Evolutionary conservation across 1,284 basidiomycete genomes (phyloP), one percentile per base, ranked within the genome.

Genomic region (Hortiboletus rubellus): DNA sequence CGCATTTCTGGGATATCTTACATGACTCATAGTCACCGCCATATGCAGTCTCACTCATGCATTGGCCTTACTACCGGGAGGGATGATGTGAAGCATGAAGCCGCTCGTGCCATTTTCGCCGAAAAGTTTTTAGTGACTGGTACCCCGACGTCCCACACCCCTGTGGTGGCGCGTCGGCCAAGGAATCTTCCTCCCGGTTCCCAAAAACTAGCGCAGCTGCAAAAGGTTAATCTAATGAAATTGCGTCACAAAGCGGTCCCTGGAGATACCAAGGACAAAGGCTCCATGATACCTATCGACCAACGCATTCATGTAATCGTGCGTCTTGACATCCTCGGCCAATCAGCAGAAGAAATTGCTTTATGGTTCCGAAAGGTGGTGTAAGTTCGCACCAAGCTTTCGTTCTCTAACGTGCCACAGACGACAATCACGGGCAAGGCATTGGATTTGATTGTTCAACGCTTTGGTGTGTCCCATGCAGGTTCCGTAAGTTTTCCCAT

Each of bases 311-410:
- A 89, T 66, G 65, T 89, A 38, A 81, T 74, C 48, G 76, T 83
- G 17, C 64, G 68, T n/a, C 60, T 65, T 11, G 61, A 65, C 36
- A 30, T 60, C 12, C 41, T 27, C 6, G 34, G 64, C 63, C 42
- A 63, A 66, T 27, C 74, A 68, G 8, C 69, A 57, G 55, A 65
- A 66, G 48, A 62, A 62, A n/a, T 77, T 78, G 59, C 77, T 11
- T 78, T 87, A 51, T 92, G 90, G 90, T 82, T 88, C 59, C 76
- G 79, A 52, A 90, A 88, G 82, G 89, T 64, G 54, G 60, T 38
- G 12, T 50, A 10, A 31, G 36, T 64, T 56, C 18, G 3, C 37
- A 34, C 42, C 18, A 18, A 47, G 37, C 11, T 8, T 42, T 55
- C 55, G 44, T 47, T 50, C n/a, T 57, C 58, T 58, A 53, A 64